Conservation (phyloP, 164 flowering plant species). For the Echeveria elegans region DNA sequence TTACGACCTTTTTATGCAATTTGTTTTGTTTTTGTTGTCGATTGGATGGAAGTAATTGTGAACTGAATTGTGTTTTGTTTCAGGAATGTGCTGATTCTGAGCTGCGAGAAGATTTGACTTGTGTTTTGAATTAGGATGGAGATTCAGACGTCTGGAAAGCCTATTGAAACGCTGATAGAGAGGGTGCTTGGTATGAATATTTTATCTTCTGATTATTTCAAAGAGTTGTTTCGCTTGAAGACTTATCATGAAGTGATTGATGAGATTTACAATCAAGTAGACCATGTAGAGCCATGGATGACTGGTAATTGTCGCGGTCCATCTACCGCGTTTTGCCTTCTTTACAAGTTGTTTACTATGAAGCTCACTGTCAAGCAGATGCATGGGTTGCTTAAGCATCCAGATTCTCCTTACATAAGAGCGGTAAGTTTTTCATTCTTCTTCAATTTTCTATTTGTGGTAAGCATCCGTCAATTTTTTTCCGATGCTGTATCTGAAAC, state of each 20-base stretch:
- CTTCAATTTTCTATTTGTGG: background rate
- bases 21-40: background rate
- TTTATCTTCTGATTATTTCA: slow-evolving; percentile 91
- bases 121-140: slow-evolving; percentile 30
- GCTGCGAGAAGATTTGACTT: background rate
- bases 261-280: slow-evolving; percentile 93
- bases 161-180: slow-evolving; percentile 79
- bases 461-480: background rate
- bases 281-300: slow-evolving; percentile 99
- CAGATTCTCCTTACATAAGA: slow-evolving; percentile 92
- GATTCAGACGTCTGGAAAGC: slow-evolving; percentile 78
- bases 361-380: slow-evolving; percentile 95
- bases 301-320: slow-evolving; percentile 98
- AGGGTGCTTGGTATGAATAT: slow-evolving; percentile 94
- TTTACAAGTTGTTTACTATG: slow-evolving; percentile 93
- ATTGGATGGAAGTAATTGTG: too few relatives aligned
- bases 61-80: too few relatives aligned
- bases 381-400: slow-evolving; percentile 83
- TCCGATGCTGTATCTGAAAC: background rate
- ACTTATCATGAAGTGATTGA: slow-evolving; percentile 96
- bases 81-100: background rate
- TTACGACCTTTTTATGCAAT: background rate
- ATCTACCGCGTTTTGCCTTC: slow-evolving; percentile 88
- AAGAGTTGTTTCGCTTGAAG: slow-evolving; percentile 83
- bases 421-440: slow-evolving; percentile 47